phyloP scores from a whole-genome alignment of 2,329 filamentous ascomycete species.

The Xylariaceae sp. region DNA sequence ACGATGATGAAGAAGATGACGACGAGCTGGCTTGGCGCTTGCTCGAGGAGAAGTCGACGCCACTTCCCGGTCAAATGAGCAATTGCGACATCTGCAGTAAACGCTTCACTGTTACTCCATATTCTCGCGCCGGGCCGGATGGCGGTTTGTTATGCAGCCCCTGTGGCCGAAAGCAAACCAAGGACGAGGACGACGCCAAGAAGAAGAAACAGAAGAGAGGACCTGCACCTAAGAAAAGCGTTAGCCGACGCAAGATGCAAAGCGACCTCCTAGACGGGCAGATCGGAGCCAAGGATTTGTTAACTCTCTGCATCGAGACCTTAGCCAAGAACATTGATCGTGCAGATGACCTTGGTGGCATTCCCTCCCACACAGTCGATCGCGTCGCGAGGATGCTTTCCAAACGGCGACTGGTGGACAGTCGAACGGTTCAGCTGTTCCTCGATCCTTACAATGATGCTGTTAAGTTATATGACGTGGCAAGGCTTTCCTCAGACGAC shows the following conservation, averaged over 20 bases:
- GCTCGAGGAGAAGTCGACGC: conserved; percentile 46
- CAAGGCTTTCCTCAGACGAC: conserved; percentile 70
- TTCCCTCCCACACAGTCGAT: conserved; percentile 55
- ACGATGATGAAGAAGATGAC: conserved; percentile 34
- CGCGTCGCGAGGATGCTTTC: conserved; percentile 59
- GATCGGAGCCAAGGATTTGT: conserved; percentile 66
- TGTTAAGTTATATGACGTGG: conserved; percentile 57
- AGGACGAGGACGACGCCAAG: conserved; percentile 59
- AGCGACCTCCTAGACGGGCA: conserved; percentile 81
- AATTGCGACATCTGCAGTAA: conserved; percentile 85
- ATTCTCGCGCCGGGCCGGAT: conserved; percentile 77
- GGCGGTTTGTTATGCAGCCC: conserved; percentile 82
- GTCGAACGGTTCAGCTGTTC: conserved; percentile 56
- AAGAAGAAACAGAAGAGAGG: conserved; percentile 57
- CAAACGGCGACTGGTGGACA: conserved; percentile 55
- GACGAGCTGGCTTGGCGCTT: conserved; percentile 50
- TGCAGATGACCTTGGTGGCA: conserved; percentile 60
- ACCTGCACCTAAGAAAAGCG: conserved; percentile 48
- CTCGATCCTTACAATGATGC: conserved; percentile 49
- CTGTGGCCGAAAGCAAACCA: conserved; percentile 72
- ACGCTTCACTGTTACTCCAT: conserved; percentile 88
- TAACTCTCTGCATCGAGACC: conserved; percentile 62
- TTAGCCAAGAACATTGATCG: conserved; percentile 61
- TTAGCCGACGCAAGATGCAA: conserved; percentile 70
- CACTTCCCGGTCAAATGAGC: conserved; percentile 79